phyloP scores from a whole-genome alignment of 139 green algal genomes.

The Pleodorina starrii region DNA sequence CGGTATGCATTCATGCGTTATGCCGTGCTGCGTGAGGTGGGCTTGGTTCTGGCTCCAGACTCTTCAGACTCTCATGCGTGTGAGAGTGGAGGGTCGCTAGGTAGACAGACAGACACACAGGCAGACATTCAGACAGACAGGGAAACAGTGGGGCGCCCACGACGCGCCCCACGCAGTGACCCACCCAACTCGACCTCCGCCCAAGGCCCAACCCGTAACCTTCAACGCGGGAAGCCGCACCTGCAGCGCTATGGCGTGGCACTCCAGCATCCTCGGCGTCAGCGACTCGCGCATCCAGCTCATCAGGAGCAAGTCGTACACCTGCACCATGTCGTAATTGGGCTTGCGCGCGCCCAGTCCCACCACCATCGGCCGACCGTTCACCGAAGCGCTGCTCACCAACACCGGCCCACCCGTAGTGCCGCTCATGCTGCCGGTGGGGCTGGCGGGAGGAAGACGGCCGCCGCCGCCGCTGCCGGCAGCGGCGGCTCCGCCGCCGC shows the following conservation, averaged over 20 bases:
- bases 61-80: no score
- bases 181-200: no score
- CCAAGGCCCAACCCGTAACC: no score
- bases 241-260: neutral
- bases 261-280: slow-evolving; percentile 40
- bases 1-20: no score
- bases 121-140: neutral
- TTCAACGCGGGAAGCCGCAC: no score
- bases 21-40: no score
- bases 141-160: no score
- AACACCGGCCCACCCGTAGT: neutral
- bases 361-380: neutral
- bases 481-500: neutral
- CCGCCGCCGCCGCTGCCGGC: neutral
- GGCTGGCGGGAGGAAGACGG: neutral
- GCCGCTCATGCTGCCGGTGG: slow-evolving; percentile 1
- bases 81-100: no score
- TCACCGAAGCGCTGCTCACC: neutral
- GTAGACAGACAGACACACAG: neutral
- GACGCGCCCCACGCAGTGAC: no score
- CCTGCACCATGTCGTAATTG: slow-evolving; percentile 21
- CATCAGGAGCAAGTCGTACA: slow-evolving; percentile 36
- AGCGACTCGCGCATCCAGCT: slow-evolving; percentile 36
- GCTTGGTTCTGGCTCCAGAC: no score
- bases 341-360: neutral